Evolutionary conservation across 2,329 filamentous ascomycete genomes (phyloP).

Genomic region (Diaporthe humulicola): DNA sequence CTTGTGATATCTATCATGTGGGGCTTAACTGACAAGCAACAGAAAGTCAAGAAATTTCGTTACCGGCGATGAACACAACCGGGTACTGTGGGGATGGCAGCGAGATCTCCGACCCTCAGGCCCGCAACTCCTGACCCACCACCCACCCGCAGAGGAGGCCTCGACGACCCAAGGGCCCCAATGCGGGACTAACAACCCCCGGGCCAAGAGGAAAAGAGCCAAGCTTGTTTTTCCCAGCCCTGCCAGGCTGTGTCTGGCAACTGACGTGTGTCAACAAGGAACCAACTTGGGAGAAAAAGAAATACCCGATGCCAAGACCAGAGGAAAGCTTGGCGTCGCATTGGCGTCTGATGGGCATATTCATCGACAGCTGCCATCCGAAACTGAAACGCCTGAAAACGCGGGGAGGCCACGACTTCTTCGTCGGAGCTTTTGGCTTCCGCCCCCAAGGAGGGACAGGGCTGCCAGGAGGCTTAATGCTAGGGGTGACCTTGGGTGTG

Average conservation of each 20-base stretch:
- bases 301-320: constrained; percentile 1
- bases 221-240: constrained; percentile 1
- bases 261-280: constrained; percentile 22
- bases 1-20: background rate
- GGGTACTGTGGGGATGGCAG: background rate
- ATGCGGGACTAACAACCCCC: background rate
- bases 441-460: background rate
- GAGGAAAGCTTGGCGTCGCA: constrained; percentile 15
- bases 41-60: background rate
- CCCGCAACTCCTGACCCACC: background rate
- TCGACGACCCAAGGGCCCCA: background rate
- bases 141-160: background rate
- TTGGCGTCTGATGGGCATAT: constrained; percentile 36
- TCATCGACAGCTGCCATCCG: constrained; percentile 36
- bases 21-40: background rate
- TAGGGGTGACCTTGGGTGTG: background rate
- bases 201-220: background rate
- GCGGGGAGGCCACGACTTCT: background rate
- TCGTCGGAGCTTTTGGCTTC: constrained; percentile 25
- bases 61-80: background rate
- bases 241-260: background rate
- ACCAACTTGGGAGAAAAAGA: background rate
- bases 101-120: background rate
- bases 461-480: background rate
- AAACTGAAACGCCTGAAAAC: constrained; percentile 34